Conservation (phyloP, 2,329 filamentous ascomycete species). For the Polychaeton citri region DNA sequence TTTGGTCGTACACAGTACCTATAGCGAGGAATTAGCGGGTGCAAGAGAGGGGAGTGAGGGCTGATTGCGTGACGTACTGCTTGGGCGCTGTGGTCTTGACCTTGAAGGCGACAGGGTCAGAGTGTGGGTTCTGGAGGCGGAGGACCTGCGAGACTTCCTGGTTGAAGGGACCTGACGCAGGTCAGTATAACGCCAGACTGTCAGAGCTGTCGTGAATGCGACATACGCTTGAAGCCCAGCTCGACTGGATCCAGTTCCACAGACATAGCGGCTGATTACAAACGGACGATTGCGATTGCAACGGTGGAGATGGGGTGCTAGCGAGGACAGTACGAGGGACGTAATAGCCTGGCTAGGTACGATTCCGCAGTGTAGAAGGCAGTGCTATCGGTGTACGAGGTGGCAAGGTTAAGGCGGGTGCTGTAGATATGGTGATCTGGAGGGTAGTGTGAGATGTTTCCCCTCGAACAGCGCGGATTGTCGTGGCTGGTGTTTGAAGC, state of each 20-base stretch:
- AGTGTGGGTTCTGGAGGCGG: constrained; percentile 44
- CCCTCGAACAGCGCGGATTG: no score
- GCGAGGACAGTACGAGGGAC: no score
- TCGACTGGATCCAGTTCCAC: constrained; percentile 86
- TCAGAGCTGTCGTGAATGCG: not conserved
- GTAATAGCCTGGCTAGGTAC: no score
- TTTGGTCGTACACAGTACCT: constrained; percentile 98
- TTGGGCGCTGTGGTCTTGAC: constrained; percentile 99
- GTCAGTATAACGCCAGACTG: not conserved
- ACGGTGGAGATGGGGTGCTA: no score
- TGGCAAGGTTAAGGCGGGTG: no score
- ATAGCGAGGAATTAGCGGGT: constrained; percentile 1
- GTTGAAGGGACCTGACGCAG: constrained; percentile 44
- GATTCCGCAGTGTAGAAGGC: no score
- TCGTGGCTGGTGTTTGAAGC: no score
- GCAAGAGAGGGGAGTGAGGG: not conserved
- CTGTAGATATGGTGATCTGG: no score
- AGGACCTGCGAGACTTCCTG: constrained; percentile 50
- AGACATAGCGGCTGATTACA: constrained; percentile 53
- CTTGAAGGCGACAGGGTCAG: constrained; percentile 51
- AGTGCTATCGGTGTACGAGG: no score
- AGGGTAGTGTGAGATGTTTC: no score
- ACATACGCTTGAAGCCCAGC: constrained; percentile 84
- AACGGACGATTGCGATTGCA: no score
- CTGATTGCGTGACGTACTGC: constrained; percentile 53